Conservation (phyloP, 2,329 filamentous ascomycete species). For the Phialophora verrucosa region DNA sequence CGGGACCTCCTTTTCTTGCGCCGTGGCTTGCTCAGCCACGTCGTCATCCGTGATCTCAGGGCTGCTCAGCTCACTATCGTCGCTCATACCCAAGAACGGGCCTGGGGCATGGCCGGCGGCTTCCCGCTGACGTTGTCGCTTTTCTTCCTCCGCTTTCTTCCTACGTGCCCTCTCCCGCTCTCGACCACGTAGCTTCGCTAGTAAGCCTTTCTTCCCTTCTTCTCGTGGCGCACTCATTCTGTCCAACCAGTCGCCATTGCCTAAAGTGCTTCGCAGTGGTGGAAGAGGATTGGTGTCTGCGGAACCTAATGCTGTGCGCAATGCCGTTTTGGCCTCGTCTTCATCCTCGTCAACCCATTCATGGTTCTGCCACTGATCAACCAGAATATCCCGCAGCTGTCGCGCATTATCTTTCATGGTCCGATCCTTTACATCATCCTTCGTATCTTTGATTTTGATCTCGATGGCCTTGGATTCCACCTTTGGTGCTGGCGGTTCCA, state of each 20-base stretch:
- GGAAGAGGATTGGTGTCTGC: slow-evolving; percentile 49
- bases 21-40: slow-evolving; percentile 22
- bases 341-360: slow-evolving; percentile 81
- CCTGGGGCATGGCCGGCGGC: slow-evolving; percentile 14
- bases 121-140: slow-evolving; percentile 32
- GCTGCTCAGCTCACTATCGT: slow-evolving; percentile 36
- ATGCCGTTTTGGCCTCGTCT: slow-evolving; percentile 59
- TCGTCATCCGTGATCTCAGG: slow-evolving; percentile 34
- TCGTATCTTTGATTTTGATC: slow-evolving; percentile 77
- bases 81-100: slow-evolving; percentile 28
- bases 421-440: slow-evolving; percentile 51
- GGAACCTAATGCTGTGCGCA: slow-evolving; percentile 59
- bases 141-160: slow-evolving; percentile 39
- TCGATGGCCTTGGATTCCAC: slow-evolving; percentile 76
- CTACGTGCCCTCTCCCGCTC: slow-evolving; percentile 38
- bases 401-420: slow-evolving; percentile 74
- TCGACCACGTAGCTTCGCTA: slow-evolving; percentile 38
- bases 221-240: slow-evolving; percentile 63
- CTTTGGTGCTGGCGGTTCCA: slow-evolving; percentile 53
- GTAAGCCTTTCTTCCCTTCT: slow-evolving; percentile 38
- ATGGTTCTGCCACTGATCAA: slow-evolving; percentile 80
- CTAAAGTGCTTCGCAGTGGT: slow-evolving; percentile 61
- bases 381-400: slow-evolving; percentile 77
- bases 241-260: slow-evolving; percentile 66
- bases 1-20: not conserved